Conservation (phyloP, 352 stramenopile genomes). For the Globisporangium orthogonon region DNA sequence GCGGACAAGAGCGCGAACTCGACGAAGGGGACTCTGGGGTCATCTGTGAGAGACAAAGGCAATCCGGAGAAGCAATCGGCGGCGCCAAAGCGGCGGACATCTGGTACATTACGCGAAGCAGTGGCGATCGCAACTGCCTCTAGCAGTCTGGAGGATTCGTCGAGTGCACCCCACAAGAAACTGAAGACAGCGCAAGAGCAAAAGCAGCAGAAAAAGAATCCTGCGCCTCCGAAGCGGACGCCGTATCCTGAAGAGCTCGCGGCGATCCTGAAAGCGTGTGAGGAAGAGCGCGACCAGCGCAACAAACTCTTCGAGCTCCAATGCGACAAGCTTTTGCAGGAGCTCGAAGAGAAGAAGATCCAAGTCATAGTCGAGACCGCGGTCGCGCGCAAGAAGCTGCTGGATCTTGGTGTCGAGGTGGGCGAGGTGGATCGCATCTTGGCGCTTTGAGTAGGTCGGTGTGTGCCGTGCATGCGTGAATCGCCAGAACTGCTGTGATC, state of each 20-base stretch:
- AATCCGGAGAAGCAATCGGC: not conserved
- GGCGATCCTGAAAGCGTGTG: constrained; percentile 8
- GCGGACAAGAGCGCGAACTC: not conserved
- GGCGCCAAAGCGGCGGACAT: constrained; percentile 12
- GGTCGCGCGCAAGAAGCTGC: constrained; percentile 37
- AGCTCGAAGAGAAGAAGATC: constrained; percentile 18
- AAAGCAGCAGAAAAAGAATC: not conserved
- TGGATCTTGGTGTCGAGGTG: constrained; percentile 20
- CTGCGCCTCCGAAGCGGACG: not conserved
- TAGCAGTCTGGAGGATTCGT: not conserved
- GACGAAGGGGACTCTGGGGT: not conserved
- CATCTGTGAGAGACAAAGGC: not conserved
- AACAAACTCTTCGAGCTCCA: constrained; percentile 13
- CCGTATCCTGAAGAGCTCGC: constrained; percentile 7
- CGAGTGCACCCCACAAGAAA: constrained; percentile 2
- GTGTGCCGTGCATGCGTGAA: not conserved
- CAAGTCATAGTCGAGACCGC: constrained; percentile 14
- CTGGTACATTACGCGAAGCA: constrained; percentile 1
- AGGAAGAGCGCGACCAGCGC: constrained; percentile 17
- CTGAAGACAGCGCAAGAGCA: not conserved
- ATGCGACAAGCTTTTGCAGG: constrained; percentile 16
- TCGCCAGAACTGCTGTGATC: not conserved
- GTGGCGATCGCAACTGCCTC: constrained; percentile 2
- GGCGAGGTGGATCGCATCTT: constrained; percentile 17
- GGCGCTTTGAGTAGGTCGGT: constrained; percentile 6